Percentiles rank a stretch among this genome's conserved stretches.
These are phyloP conservation scores for Starmerella geochares DNA, from an alignment of 805 yeast species.

Conservation along the genomic window DNA sequence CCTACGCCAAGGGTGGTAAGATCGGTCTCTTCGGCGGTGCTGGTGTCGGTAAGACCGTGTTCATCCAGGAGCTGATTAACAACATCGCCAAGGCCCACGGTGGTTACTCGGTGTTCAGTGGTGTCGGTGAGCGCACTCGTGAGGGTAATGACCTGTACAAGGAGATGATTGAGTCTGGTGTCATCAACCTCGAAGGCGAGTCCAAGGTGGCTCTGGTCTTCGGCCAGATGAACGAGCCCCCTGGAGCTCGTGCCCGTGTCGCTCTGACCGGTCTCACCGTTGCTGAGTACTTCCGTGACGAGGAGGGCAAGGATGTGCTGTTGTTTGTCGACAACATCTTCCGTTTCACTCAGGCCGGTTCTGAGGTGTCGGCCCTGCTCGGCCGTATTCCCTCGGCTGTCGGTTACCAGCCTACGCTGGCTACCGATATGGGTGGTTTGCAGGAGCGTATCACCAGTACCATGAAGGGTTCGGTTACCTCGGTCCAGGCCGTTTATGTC, in stretches of 20 bases:
- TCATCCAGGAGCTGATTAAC: slow-evolving; percentile 98
- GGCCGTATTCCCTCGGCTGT: slow-evolving; percentile 99
- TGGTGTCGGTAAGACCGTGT: slow-evolving; percentile 99
- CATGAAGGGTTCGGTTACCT: slow-evolving; percentile 98
- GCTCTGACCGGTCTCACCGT: slow-evolving; percentile 99
- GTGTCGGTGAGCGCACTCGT: slow-evolving; percentile 99
- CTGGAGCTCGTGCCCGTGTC: slow-evolving; percentile 99
- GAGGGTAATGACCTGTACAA: slow-evolving; percentile 99
- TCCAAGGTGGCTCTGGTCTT: slow-evolving; percentile 98
- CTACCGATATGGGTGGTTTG: slow-evolving; percentile 99
- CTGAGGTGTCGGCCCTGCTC: slow-evolving; percentile 98
- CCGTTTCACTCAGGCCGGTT: slow-evolving; percentile 99
- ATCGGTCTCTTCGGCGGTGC: slow-evolving; percentile 99
- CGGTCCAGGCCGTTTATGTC: slow-evolving; percentile 99
- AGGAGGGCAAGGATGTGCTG: slow-evolving; percentile 99
- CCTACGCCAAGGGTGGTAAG: slow-evolving; percentile 99
- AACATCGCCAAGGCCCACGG: slow-evolving; percentile 99
- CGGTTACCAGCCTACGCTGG: slow-evolving; percentile 99
- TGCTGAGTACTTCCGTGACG: slow-evolving; percentile 99
- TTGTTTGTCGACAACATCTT: slow-evolving; percentile 98
- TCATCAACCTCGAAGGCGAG: slow-evolving; percentile 98
- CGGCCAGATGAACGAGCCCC: slow-evolving; percentile 99
- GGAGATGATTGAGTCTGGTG: slow-evolving; percentile 99
- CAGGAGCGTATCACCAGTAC: slow-evolving; percentile 99
- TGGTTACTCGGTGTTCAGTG: slow-evolving; percentile 99